Base-by-base conservation (phyloP, 345 rosid genomes). In the Trapa bicornis region DNA sequence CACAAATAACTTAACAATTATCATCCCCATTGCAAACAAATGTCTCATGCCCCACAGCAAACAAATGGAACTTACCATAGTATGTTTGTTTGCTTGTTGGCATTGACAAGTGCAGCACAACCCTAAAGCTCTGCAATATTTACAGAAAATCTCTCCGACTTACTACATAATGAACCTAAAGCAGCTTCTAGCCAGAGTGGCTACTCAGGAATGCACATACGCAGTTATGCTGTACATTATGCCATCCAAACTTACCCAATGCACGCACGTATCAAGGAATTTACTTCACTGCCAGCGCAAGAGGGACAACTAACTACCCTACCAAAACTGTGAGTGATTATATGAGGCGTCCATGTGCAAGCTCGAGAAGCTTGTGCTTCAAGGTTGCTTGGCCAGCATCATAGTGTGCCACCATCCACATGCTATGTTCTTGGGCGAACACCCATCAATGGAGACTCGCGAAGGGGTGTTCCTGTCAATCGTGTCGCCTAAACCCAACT, bases 331-430 rank as follows among this genome's bases (percentile, higher is more conserved):
- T 47, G 56, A 11, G 36, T 66, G 42, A 47, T 56, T 54, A 14
- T 48, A 12, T 54, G 39, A 16, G 6, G 33, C 47, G 14, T 39
- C 45, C 29, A 22, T 22, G 29, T 22, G 3, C 15, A 22, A 37
- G 66, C 15, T 64, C 22, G 32, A 38, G 14, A 63, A n/a, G 47
- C 66, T 16, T 41, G 53, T 11, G 14, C 63, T 38, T 58, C 16
- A 58, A 58, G 37, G 38, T 33, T 58, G 60, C 29, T 81, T 81
- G 4, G 81, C 82, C 52, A 85, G 73, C 60, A 88, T 42, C 56
- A 89, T 69, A 0, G 98, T 85, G 76, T 88, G 96, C 96, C 94
- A 90, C 98, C 97, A 93, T 11, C 94, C 96, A 48, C 94, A 87
- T 0, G 84, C 90, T 5, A 93, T 70, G 12, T 76, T 78, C 63